These are phyloP conservation scores for Neoboletus magnificus DNA, from an alignment of 768 basidiomycete genomes.

Conservation along the genomic window DNA sequence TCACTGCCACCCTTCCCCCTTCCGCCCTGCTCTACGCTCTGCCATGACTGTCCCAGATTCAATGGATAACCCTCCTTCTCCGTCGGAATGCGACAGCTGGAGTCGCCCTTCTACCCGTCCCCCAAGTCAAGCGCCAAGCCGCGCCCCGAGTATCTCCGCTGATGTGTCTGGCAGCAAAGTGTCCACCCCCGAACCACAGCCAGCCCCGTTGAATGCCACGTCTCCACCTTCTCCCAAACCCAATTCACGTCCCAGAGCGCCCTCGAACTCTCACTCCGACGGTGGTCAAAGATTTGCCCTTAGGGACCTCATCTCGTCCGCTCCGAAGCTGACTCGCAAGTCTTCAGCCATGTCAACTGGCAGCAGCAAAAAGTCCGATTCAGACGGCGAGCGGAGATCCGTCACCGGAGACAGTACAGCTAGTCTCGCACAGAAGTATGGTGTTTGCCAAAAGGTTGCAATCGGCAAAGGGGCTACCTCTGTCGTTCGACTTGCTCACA, in stretches of 20 bases:
- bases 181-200: conserved; percentile 29
- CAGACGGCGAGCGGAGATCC: conserved; percentile 47
- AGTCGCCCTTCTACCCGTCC: conserved; percentile 62
- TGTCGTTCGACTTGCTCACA: conserved; percentile 94
- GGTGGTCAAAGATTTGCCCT: conserved; percentile 75
- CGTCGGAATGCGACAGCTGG: conserved; percentile 56
- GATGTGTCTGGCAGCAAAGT: conserved; percentile 39
- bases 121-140: conserved; percentile 51
- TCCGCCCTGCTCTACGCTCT: conserved; percentile 11
- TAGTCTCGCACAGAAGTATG: conserved; percentile 84
- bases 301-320: conserved; percentile 70
- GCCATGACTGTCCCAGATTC: conserved; percentile 40
- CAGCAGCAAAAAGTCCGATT: conserved; percentile 66
- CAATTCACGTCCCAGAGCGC: conserved; percentile 34
- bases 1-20: not conserved
- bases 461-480: conserved; percentile 99
- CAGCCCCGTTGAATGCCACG: conserved; percentile 20
- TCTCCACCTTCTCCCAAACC: conserved; percentile 17
- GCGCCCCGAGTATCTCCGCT: conserved; percentile 35
- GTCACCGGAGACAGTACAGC: conserved; percentile 51
- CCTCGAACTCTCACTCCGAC: conserved; percentile 53
- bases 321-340: conserved; percentile 72
- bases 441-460: conserved; percentile 93
- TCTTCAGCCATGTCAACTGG: conserved; percentile 67
- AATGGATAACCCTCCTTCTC: conserved; percentile 46